A percentile compares a stretch with the other conserved stretches of the same genome.
phyloP scores from a whole-genome alignment of 257 asterid genomes.

The Petunia axillaris region DNA sequence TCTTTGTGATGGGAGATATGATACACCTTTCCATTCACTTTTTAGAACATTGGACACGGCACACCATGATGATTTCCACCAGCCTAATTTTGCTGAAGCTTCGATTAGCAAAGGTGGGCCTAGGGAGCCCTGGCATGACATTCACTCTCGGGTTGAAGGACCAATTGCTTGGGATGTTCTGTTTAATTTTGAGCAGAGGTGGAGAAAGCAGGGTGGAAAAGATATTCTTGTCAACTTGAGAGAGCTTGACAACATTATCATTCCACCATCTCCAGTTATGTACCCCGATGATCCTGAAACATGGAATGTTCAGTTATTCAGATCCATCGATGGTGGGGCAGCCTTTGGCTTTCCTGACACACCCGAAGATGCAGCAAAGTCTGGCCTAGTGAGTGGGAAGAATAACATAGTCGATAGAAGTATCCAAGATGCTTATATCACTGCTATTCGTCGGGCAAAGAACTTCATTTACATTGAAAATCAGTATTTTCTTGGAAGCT shows the following conservation, averaged over 20 bases:
- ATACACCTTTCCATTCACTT: constrained; percentile 79
- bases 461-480: constrained; percentile 75
- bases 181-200: constrained; percentile 85
- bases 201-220: constrained; percentile 87
- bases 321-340: constrained; percentile 94
- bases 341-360: constrained; percentile 86
- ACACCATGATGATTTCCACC: constrained; percentile 87
- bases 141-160: constrained; percentile 79
- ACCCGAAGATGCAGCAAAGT: constrained; percentile 72
- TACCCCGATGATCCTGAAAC: constrained; percentile 70
- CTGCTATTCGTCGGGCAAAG: constrained; percentile 90
- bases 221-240: constrained; percentile 62
- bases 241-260: constrained; percentile 60
- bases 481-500: constrained; percentile 81
- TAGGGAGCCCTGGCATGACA: constrained; percentile 92
- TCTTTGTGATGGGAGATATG: constrained; percentile 86
- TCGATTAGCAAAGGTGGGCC: constrained; percentile 76
- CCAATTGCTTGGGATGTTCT: constrained; percentile 90
- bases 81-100: constrained; percentile 74
- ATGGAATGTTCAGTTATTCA: constrained; percentile 83
- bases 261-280: constrained; percentile 79
- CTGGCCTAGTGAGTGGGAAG: constrained; percentile 85
- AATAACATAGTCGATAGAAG: constrained; percentile 78
- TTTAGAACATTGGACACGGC: constrained; percentile 82
- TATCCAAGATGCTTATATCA: constrained; percentile 85